Percentiles rank a stretch among this genome's conserved stretches.
These are phyloP conservation scores for Candida buenavistaensis DNA, from an alignment of 1,139 yeast species.

Conservation along the genomic window DNA sequence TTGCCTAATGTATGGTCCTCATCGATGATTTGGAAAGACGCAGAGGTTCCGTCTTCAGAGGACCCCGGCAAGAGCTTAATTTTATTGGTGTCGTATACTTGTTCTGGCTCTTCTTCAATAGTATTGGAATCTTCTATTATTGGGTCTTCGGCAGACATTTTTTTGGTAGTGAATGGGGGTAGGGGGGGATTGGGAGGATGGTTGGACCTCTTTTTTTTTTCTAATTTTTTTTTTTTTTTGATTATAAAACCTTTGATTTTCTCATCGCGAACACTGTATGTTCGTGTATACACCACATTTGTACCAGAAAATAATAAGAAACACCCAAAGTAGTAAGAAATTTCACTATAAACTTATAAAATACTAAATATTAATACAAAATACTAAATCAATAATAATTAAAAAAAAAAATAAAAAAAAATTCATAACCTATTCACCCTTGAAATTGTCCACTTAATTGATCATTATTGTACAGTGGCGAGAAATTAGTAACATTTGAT, in stretches of 20 bases:
- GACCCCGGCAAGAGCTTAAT: constrained; percentile 77
- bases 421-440: neutral
- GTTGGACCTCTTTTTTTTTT: constrained; percentile 2
- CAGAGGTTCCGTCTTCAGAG: constrained; percentile 94
- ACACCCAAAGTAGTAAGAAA: too few species aligned
- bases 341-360: too few species aligned
- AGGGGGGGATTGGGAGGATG: neutral
- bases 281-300: too few species aligned
- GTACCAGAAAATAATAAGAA: too few species aligned
- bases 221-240: neutral
- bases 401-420: neutral
- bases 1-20: constrained; percentile 97
- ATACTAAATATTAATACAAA: neutral
- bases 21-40: constrained; percentile 86
- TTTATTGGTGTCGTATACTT: constrained; percentile 50
- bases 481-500: neutral
- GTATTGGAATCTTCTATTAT: constrained; percentile 7
- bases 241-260: neutral
- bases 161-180: neutral
- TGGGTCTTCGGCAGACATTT: constrained; percentile 10
- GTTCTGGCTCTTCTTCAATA: constrained; percentile 23
- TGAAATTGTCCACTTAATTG: constrained; percentile 1
- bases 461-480: constrained; percentile 1
- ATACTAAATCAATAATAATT: neutral
- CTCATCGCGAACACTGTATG: neutral